Base-by-base conservation (phyloP, 441 rosid genomes). In the Pelargonium cotyledonis region DNA sequence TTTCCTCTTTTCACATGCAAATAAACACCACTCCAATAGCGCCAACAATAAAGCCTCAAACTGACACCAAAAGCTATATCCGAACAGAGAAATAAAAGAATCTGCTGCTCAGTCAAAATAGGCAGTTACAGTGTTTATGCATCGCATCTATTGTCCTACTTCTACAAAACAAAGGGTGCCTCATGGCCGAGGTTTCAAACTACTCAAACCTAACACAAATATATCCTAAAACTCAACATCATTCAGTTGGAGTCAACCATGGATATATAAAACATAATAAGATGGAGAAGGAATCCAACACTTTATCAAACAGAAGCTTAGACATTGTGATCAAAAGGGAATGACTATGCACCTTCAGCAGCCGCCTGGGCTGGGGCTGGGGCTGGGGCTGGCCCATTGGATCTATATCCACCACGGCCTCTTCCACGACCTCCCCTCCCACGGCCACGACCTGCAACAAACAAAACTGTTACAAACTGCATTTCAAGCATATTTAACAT, bases 371-470 rank as follows among this genome's bases (percentile, higher is more conserved):
- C 47, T 44, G 47, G 47, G 8, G 47, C 47, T 44, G 47, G 47
- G 8, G 47, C 57, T 16, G 12, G 57, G 57, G 15, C n/a, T 15
- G 18, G 18, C 57, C 57, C 57, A 49, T 49, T 49, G 12, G 57
- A 49, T 49, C 57, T 49, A 49, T 49, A 49, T 15, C 57, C 57
- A 49, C 57, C 57, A 49, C 57, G 57, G 15, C 57, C 57, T 14
- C 57, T 49, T 49, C 57, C 57, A 14, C 57, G 57, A 49, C 57
- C 57, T 49, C 16, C 57, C 57, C 57, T 49, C 57, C 57, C 57
- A 49, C 57, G 57, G 6, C 57, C 16, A 49, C 57, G 57, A 14
- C 57, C 57, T 49, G 15, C 53, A 49, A 14, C 15, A 15, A 14
- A 5, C 5, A 49, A 4, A 47, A 9, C 57, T 14, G 57, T 49